phyloP scores from a whole-genome alignment of 2,329 filamentous ascomycete species.

The Xylariaceae sp. region DNA sequence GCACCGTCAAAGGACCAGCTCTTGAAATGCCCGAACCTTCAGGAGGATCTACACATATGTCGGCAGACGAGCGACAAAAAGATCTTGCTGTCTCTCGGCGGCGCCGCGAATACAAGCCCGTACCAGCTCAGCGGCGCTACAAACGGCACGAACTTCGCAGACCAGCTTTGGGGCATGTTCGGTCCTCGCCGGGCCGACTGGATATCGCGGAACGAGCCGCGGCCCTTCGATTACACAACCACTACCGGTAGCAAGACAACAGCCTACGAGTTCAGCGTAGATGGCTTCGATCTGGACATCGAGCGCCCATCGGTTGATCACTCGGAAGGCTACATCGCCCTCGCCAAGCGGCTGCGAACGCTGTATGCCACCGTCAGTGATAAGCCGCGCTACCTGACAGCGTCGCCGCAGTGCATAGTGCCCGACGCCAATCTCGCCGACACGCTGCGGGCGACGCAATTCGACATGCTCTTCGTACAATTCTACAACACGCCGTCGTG shows the following conservation, averaged over 20 bases:
- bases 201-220: conserved; percentile 29
- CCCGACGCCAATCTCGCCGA: conserved; percentile 33
- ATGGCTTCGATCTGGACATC: conserved; percentile 35
- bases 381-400: conserved; percentile 38
- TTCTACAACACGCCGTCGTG: conserved; percentile 48
- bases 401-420: conserved; percentile 46
- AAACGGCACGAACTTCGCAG: conserved; percentile 37
- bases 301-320: conserved; percentile 33
- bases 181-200: conserved; percentile 36
- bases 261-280: conserved; percentile 26
- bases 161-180: conserved; percentile 39
- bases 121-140: conserved; percentile 38
- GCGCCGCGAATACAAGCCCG: conserved; percentile 25
- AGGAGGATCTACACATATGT: conserved; percentile 38
- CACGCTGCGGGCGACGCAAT: conserved; percentile 25
- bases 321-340: conserved; percentile 32
- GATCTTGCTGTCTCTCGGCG: conserved; percentile 41
- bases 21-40: conserved; percentile 35
- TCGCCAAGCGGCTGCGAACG: conserved; percentile 27
- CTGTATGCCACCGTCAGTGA: conserved; percentile 23
- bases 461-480: conserved; percentile 46
- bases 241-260: conserved; percentile 6
- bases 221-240: conserved; percentile 30
- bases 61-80: conserved; percentile 38
- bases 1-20: conserved; percentile 34